These are phyloP conservation scores for Thymus quinquecostatus DNA, from an alignment of 257 asterid species.

Conservation along the genomic window DNA sequence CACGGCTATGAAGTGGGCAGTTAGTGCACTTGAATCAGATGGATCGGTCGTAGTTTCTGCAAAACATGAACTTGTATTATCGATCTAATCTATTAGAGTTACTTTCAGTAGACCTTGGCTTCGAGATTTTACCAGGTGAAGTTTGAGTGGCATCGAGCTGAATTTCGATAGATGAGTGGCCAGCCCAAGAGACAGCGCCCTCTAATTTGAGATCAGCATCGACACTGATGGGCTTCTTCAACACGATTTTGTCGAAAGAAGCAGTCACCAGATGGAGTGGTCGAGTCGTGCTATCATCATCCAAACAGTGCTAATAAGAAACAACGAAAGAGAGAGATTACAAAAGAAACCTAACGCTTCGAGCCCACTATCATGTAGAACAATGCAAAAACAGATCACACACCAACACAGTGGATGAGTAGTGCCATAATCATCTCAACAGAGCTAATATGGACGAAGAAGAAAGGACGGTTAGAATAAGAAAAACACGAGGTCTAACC, in stretches of 20 bases:
- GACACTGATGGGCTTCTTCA: conserved; percentile 80
- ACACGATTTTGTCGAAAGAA: conserved; percentile 85
- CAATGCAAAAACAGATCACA: neutral
- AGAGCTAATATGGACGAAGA: conserved; percentile 54
- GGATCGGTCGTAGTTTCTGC: conserved; percentile 28
- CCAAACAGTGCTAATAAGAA: conserved; percentile 72
- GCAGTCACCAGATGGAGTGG: conserved; percentile 87
- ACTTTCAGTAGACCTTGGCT: neutral
- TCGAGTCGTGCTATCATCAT: conserved; percentile 77
- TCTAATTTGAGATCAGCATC: conserved; percentile 69
- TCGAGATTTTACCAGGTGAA: conserved; percentile 50
- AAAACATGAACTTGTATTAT: neutral
- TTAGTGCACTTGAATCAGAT: conserved; percentile 64
- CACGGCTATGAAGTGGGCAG: conserved; percentile 89
- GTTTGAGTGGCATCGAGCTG: conserved; percentile 83
- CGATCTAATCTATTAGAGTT: neutral
- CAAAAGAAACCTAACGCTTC: conserved; percentile 8
- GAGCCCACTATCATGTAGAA: neutral
- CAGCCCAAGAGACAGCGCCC: conserved; percentile 96
- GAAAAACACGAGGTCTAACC: neutral
- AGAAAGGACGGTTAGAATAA: neutral
- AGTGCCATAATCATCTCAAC: conserved; percentile 76
- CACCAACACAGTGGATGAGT: conserved; percentile 68
- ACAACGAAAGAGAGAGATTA: conserved; percentile 19
- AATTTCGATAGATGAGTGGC: conserved; percentile 81